A percentile compares a stretch with the other conserved stretches of the same genome.
phyloP scores from a whole-genome alignment of 306 rosid species.

The Luffa acutangula region DNA sequence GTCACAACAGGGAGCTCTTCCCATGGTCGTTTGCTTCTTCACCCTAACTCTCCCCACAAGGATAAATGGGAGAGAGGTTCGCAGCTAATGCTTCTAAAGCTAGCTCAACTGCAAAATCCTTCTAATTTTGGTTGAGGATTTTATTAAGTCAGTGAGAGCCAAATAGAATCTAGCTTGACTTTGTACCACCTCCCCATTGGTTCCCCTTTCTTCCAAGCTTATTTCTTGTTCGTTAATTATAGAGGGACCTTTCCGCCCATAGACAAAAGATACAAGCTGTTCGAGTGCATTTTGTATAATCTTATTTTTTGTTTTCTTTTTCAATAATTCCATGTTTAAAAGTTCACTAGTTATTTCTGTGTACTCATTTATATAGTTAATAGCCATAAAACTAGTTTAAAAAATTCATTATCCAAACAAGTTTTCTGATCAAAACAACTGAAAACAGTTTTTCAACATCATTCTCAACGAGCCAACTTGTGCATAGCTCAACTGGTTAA shows the following conservation, averaged over 20 bases:
- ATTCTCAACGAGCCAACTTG: not conserved
- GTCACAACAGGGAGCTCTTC: constrained; percentile 95
- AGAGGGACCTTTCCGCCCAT: not conserved
- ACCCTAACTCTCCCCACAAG: not conserved
- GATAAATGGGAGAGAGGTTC: not conserved
- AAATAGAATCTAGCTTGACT: not conserved
- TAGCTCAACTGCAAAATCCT: not conserved
- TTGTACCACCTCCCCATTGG: not conserved
- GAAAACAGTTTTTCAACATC: not conserved
- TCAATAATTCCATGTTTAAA: not conserved
- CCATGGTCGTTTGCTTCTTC: constrained; percentile 31
- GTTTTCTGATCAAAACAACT: not conserved
- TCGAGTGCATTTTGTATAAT: not conserved
- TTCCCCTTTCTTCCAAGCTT: not conserved
- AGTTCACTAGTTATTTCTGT: not conserved
- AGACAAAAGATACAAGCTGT: not conserved
- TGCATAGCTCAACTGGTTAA: too few relatives aligned
- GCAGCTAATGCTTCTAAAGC: not conserved
- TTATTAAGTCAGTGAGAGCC: not conserved
- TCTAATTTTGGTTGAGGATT: not conserved
- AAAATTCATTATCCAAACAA: not conserved
- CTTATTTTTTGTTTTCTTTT: not conserved
- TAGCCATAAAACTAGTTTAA: not conserved
- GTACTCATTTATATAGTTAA: not conserved
- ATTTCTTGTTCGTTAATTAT: not conserved